Evolutionary conservation across 192 early-diverging fungal species (phyloP), one percentile per base, ranked within the genome.

Genomic region (Thamnidium elegans): DNA sequence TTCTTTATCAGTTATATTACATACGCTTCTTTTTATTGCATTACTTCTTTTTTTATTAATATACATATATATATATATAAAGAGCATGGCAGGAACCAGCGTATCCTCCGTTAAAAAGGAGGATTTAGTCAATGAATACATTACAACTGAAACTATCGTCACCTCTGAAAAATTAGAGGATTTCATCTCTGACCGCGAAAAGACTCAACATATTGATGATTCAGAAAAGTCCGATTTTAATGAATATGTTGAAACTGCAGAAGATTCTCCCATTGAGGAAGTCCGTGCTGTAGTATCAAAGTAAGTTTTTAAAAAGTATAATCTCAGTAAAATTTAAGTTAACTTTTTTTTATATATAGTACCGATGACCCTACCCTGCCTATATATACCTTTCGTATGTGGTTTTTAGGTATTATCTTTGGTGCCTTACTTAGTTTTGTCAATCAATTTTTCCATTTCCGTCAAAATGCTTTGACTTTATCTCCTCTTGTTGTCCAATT

Each of bases 301-400:
- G 67, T 69, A 63, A 56, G 67, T 10, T 14, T 5, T 3, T 14
- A 51, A 34, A 26, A 44, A 2, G 14, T 36, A 36, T 36, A 39
- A 6, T 9, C 36, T 9, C 36, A 39, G 1, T 9, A 9, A 39
- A 39, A 39, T 9, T 1, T 9, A 26, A 20, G 17, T 21, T 13
- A 13, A 39, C 21, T 8, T 62, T 44, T 17, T 42, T 13, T 4
- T 30, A 15, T 21, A 10, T 47, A 23, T 66, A 77, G 75, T 54
- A 80, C 73, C 32, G 81, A 84, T 67, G 81, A 84, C 44, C 72
- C 81, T 14, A 75, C 48, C 7, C 50, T 70, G 3, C 81, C 81
- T 42, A 75, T 83, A 34, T 61, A 72, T 34, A 84, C 81, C 3
- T 84, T 84, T 58, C 80, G 83, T 43, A 76, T 74, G 71, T 77